A percentile compares a stretch with the other conserved stretches of the same genome.
Evolutionary conservation across 768 basidiomycete genomes (phyloP).

Genomic region (Porphyrellus cyaneotinctus): DNA sequence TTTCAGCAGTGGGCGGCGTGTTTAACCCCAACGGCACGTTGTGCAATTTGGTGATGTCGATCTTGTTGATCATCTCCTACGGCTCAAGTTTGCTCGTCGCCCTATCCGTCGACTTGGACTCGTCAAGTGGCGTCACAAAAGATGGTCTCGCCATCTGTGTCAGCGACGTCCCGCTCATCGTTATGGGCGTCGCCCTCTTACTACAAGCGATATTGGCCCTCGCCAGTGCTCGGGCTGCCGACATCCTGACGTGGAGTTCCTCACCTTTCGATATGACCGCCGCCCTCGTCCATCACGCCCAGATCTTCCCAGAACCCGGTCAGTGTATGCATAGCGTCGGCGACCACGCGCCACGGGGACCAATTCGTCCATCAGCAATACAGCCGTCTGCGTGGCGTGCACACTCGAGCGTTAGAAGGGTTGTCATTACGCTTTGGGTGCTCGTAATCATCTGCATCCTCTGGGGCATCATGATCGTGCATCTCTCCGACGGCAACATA

Average conservation of each 20-base stretch:
- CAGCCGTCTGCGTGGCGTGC: constrained; percentile 30
- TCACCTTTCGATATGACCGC: constrained; percentile 30
- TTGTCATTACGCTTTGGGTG: constrained; percentile 22
- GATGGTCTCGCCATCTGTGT: constrained; percentile 14
- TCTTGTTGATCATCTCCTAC: constrained; percentile 30
- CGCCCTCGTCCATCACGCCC: constrained; percentile 27
- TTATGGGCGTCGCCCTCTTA: constrained; percentile 24
- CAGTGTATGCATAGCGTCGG: constrained; percentile 28
- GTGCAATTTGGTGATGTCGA: constrained; percentile 22
- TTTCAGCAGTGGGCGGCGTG: constrained; percentile 18
- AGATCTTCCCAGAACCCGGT: constrained; percentile 15
- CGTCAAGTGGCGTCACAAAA: constrained; percentile 10
- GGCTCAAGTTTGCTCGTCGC: constrained; percentile 25
- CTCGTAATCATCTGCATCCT: constrained; percentile 17
- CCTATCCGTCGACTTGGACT: constrained; percentile 12
- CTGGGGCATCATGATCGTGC: constrained; percentile 20
- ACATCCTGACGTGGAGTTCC: constrained; percentile 32
- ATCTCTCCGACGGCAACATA: constrained; percentile 7
- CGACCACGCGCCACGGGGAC: constrained; percentile 3
- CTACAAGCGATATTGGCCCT: constrained; percentile 26
- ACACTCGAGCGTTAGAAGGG: constrained; percentile 22
- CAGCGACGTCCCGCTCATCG: constrained; percentile 24
- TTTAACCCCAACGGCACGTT: constrained; percentile 23
- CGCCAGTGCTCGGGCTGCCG: constrained; percentile 16
- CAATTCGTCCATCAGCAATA: constrained; percentile 9